A percentile compares a stretch with the other conserved stretches of the same genome.
Conservation (phyloP, 768 basidiomycete genomes). For the Auriscalpium orientale region DNA sequence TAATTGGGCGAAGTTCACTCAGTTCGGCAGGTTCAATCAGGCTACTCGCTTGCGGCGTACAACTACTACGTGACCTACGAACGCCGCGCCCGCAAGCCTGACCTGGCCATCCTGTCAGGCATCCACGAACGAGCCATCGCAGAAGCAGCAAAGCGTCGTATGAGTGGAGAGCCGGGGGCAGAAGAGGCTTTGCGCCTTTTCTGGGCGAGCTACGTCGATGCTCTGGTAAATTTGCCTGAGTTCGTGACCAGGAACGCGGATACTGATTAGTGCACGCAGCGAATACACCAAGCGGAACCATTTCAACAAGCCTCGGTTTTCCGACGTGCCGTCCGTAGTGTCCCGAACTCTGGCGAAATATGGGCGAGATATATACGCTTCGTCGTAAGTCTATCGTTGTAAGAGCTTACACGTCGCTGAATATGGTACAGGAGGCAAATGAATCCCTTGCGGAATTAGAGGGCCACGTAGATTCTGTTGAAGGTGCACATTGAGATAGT, state of each 20-base stretch:
- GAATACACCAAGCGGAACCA: constrained; percentile 37
- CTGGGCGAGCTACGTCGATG: constrained; percentile 71
- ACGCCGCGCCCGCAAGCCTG: constrained; percentile 50
- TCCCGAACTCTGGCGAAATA: constrained; percentile 68
- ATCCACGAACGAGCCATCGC: constrained; percentile 72
- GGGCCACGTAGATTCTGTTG: no score
- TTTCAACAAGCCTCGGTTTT: constrained; percentile 36
- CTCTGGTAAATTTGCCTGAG: constrained; percentile 40
- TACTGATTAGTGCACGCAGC: constrained; percentile 25
- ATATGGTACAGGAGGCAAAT: no score
- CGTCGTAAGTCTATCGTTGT: constrained; percentile 36
- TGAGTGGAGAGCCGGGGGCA: constrained; percentile 43
- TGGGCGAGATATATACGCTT: constrained; percentile 75
- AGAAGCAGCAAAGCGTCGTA: constrained; percentile 57
- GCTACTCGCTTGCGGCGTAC: constrained; percentile 49
- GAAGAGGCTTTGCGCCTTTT: constrained; percentile 55
- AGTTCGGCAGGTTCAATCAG: constrained; percentile 13
- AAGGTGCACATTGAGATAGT: no score
- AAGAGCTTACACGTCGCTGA: no score
- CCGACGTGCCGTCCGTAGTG: constrained; percentile 59
- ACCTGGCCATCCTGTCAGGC: constrained; percentile 45
- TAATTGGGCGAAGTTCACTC: constrained; percentile 20
- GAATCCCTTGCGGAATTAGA: no score
- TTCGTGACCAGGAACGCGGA: background rate
- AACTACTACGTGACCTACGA: constrained; percentile 58